Base-by-base conservation (phyloP, 768 basidiomycete genomes). In the Leccinum subtestaceum region DNA sequence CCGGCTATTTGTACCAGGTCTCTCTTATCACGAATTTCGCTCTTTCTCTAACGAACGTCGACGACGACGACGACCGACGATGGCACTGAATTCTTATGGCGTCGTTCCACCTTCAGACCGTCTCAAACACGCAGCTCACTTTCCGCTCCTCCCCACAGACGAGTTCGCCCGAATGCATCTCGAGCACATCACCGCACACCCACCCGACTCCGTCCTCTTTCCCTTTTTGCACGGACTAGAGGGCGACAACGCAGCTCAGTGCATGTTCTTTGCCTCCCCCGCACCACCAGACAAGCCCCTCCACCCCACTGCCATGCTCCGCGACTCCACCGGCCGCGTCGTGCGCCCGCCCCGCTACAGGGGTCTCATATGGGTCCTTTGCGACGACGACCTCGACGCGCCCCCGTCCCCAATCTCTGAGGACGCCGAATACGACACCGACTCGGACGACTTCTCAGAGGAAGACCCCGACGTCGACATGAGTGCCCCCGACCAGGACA, bases 211-310 rank as follows among this genome's bases (percentile, higher is more conserved):
- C 43, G 81, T 88, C 64, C 83, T 95, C 58, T 96, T 96, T 71
- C 93, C 93, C 1, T 96, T 94, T 75, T 76, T 93, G 15, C 93
- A 95, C 66, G 91, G 93, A 47, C 79, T 95, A 60, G 93, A 95
- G 67, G 87, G 91, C 62, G 81, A 86, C 59, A 92, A 93, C 68
- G 74, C 82, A 15, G 85, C 86, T 0, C 93, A 93, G 75, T 91
- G 89, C 66, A 78, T 81, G 21, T 95, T 95, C 79, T 95, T 95
- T 69, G 80, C 83, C 1, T 57, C 63, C 31, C 17, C 66, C 11
- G 68, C 79, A 10, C 71, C 65, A 3, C 50, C 56, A 0, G 64
- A 65, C 47, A 60, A 49, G 21, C 57, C 59, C 7, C 29, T n/a
- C 0, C 63, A 67, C 8, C 65, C 68, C 3, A 60, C 71, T 0